Base-by-base conservation (phyloP, 2,329 filamentous ascomycete genomes). In the Fusarium transvaalense region DNA sequence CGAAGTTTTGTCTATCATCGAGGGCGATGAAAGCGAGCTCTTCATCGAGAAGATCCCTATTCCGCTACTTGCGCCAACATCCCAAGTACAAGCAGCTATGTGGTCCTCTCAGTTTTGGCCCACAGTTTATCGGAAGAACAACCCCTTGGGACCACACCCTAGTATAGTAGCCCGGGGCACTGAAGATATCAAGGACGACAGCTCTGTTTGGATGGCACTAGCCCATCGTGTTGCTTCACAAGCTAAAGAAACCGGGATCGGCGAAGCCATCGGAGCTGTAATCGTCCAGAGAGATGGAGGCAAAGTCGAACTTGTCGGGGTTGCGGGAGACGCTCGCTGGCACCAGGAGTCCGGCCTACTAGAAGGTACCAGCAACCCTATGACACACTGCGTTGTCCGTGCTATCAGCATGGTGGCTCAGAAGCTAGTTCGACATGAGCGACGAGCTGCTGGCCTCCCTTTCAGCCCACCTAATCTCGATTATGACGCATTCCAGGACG, bases 101-200 rank as follows among this genome's bases (percentile, higher is more conserved):
- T 96, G 92, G 92, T 91, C 89, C 27, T 83, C 86, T 34, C 85
- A 90, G 71, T 95, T 93, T 78, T 97, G 93, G 93, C 93, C 93
- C 14, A 91, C 90, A 2, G 88, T 94, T 48, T 97, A 96, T 80
- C 91, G 92, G 68, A 94, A 94, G 81, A 94, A 91, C 70, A 96
- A 96, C 75, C 92, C 92, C 3, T 92, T 94, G 61, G 93, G 93
- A 6, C 92, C 93, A 19, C 93, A 97, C 76, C 92, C 92, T 64
- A 88, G 89, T 74, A 87, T 92, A 76, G 88, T 95, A 57, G 83
- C 86, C 41, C 88, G 91, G 61, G 89, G 90, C 29, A 90, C 91
- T 38, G 86, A 89, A 14, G 89, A 92, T 63, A 87, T 97, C 53
- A 84, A 85, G 58, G 80, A 85, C 45, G 86, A 91, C 67, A 88